Evolutionary conservation across 768 basidiomycete genomes (phyloP).

Genomic region (Hemileccinum rubropunctum): DNA sequence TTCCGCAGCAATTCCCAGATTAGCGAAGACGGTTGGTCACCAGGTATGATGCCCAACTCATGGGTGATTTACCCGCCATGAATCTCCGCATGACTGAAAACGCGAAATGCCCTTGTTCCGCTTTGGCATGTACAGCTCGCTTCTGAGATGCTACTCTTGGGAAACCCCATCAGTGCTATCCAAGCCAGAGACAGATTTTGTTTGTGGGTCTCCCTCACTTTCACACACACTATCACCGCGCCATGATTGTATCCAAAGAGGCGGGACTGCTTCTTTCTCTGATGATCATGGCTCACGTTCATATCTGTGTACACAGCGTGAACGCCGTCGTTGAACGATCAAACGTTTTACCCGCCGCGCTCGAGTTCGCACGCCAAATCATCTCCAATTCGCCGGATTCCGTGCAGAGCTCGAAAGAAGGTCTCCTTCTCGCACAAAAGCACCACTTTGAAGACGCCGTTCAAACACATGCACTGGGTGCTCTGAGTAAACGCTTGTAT

Average conservation of each 20-base stretch:
- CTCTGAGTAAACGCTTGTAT: conserved; percentile 52
- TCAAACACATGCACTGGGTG: conserved; percentile 41
- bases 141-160: conserved; percentile 73
- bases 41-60: conserved; percentile 51
- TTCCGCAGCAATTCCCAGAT: conserved; percentile 60
- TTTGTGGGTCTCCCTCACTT: conserved; percentile 52
- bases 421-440: conserved; percentile 53
- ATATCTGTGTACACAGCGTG: conserved; percentile 43
- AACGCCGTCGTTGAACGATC: conserved; percentile 61
- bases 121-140: conserved; percentile 49
- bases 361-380: conserved; percentile 60
- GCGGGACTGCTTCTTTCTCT: conserved; percentile 11
- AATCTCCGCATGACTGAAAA: conserved; percentile 14
- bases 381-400: conserved; percentile 72
- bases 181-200: conserved; percentile 71
- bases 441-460: conserved; percentile 53
- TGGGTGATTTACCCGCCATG: conserved; percentile 4
- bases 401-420: conserved; percentile 74
- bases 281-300: conserved; percentile 13
- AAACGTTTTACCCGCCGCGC: conserved; percentile 56
- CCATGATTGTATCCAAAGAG: conserved; percentile 2
- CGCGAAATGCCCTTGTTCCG: neutral
- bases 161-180: conserved; percentile 60
- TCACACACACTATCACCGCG: conserved; percentile 13
- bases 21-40: conserved; percentile 65